Percentiles rank a stretch among this genome's conserved stretches.
Conservation (phyloP, 352 stramenopile genomes). For the Phytophthora ohioensis region DNA sequence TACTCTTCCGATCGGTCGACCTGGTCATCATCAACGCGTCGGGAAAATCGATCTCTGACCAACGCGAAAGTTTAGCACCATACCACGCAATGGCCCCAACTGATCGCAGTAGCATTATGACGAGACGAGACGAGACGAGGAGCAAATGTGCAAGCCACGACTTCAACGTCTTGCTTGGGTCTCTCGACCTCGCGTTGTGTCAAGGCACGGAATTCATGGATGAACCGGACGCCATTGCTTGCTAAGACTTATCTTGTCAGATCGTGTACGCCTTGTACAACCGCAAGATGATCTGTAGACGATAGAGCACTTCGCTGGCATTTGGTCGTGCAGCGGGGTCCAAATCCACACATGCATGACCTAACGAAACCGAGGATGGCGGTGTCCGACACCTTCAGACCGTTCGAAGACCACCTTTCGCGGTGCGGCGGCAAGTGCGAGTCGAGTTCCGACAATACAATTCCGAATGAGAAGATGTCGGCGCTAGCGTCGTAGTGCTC, state of each 20-base stretch:
- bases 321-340: constrained; percentile 37
- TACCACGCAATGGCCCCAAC: constrained; percentile 21
- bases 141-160: constrained; percentile 6
- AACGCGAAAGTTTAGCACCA: constrained; percentile 33
- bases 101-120: constrained; percentile 32
- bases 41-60: constrained; percentile 12
- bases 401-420: constrained; percentile 6
- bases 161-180: constrained; percentile 2
- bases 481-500: too few relatives aligned
- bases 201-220: constrained; percentile 5
- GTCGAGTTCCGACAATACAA: too few relatives aligned
- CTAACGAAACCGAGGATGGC: constrained; percentile 49
- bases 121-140: constrained; percentile 30
- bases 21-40: constrained; percentile 14
- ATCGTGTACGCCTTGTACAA: constrained; percentile 30
- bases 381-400: constrained; percentile 12
- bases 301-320: constrained; percentile 38
- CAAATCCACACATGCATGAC: constrained; percentile 36
- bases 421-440: too few relatives aligned
- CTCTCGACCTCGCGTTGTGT: constrained; percentile 20
- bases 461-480: too few relatives aligned
- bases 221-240: constrained; percentile 6
- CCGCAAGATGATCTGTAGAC: constrained; percentile 31
- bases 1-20: constrained; percentile 13
- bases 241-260: constrained; percentile 1